phyloP scores from a whole-genome alignment of 805 yeast genomes.

The Wickerhamomyces tratensis region DNA sequence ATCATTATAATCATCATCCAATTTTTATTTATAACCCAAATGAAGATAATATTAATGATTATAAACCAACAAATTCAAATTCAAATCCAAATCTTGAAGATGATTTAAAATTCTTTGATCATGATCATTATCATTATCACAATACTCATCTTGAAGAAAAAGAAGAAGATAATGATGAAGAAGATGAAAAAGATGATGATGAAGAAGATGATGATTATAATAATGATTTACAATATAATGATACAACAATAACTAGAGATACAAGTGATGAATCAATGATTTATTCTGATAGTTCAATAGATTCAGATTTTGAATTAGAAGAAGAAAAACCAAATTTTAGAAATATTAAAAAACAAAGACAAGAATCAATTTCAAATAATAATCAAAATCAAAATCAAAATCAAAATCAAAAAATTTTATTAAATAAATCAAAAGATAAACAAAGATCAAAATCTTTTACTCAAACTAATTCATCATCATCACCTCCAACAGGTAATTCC shows the following conservation, averaged over 20 bases:
- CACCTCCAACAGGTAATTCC: background rate
- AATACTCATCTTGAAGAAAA: no score
- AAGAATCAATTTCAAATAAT: background rate
- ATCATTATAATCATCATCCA: background rate
- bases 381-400: background rate
- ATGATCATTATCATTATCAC: no score
- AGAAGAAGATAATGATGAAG: conserved; percentile 14
- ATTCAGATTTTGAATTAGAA: background rate
- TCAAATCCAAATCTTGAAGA: background rate
- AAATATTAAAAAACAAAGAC: background rate
- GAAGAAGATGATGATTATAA: conserved; percentile 1
- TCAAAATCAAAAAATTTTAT: background rate
- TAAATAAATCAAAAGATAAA: conserved; percentile 1
- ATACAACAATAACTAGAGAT: background rate
- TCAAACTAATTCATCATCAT: background rate
- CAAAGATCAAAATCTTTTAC: background rate
- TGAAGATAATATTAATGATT: background rate
- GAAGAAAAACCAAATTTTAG: background rate
- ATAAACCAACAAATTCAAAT: background rate
- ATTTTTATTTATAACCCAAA: background rate
- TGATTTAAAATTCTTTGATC: conserved; percentile 4
- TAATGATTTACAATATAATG: background rate
- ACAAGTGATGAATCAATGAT: background rate
- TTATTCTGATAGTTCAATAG: background rate
- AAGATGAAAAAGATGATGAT: conserved; percentile 15